phyloP scores from a whole-genome alignment of 148 eudicot genomes.

The Oxyria digyna region DNA sequence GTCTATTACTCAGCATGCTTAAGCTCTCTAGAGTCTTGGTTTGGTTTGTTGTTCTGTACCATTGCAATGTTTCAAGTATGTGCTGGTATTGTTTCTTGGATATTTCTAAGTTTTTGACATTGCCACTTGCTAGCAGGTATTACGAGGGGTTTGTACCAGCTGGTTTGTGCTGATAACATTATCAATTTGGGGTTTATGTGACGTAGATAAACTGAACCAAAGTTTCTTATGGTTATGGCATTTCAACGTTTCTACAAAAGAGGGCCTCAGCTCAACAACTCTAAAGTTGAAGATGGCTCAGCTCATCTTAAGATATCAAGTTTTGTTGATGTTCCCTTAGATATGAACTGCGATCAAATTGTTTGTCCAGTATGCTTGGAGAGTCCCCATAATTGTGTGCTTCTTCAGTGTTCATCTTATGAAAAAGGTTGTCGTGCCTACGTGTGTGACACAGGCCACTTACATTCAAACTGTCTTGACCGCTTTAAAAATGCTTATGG shows the following conservation, averaged over 20 bases:
- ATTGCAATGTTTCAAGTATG: neutral
- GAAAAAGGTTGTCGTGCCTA: constrained; percentile 80
- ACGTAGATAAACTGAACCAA: neutral
- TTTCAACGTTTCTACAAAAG: constrained; percentile 36
- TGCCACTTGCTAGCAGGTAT: neutral
- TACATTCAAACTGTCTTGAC: constrained; percentile 90
- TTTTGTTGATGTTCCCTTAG: constrained; percentile 37
- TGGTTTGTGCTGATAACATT: constrained; percentile 2
- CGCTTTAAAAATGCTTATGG: constrained; percentile 77
- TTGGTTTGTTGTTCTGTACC: neutral
- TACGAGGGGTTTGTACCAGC: neutral
- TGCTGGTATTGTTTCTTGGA: neutral
- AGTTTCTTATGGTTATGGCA: constrained; percentile 24
- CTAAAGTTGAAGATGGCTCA: constrained; percentile 18
- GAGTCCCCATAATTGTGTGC: constrained; percentile 78
- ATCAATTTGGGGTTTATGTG: neutral
- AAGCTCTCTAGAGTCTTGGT: neutral
- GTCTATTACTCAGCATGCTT: neutral
- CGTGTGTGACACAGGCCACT: constrained; percentile 81
- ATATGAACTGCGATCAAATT: constrained; percentile 59
- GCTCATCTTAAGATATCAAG: constrained; percentile 19
- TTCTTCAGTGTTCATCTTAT: constrained; percentile 89
- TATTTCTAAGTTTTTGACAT: neutral
- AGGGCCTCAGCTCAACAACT: constrained; percentile 20
- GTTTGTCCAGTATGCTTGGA: constrained; percentile 91